Conservation (phyloP, 73 alveolate species). For the Tetrahymena malaccensis region DNA sequence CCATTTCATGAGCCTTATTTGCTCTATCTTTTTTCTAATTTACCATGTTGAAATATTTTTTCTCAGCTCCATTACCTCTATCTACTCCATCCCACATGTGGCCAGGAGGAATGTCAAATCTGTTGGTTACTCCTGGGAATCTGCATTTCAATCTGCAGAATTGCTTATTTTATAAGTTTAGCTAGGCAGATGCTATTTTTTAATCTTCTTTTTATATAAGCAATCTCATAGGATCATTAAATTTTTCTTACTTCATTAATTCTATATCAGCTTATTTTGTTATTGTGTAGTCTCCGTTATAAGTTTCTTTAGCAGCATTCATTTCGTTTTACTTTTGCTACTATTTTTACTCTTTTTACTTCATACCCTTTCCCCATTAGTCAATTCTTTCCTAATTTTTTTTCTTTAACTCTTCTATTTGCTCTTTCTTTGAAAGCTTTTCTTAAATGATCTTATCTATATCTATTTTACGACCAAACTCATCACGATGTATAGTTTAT, state of each 20-base stretch:
- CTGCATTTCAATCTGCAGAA: constrained; percentile 7
- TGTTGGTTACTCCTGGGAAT: constrained; percentile 46
- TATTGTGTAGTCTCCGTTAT: not conserved
- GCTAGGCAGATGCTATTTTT: not conserved
- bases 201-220: constrained; percentile 29
- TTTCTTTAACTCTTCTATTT: not conserved
- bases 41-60: constrained; percentile 14
- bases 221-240: constrained; percentile 39
- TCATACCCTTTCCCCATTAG: not conserved
- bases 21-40: constrained; percentile 7
- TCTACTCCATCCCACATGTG: constrained; percentile 96
- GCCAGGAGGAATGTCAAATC: constrained; percentile 92
- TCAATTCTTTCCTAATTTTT: not conserved
- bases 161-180: not conserved
- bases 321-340: not conserved
- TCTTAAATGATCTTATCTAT: not conserved
- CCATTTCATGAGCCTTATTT: not conserved
- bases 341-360: not conserved
- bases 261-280: constrained; percentile 7
- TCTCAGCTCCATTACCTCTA: constrained; percentile 91
- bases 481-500: not conserved
- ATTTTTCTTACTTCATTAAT: constrained; percentile 9
- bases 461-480: not conserved
- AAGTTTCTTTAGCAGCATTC: not conserved
- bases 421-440: not conserved